Evolutionary conservation across 129 eudicot species (phyloP), one percentile per base, ranked within the genome.

Genomic region (Sambucus nigra): DNA sequence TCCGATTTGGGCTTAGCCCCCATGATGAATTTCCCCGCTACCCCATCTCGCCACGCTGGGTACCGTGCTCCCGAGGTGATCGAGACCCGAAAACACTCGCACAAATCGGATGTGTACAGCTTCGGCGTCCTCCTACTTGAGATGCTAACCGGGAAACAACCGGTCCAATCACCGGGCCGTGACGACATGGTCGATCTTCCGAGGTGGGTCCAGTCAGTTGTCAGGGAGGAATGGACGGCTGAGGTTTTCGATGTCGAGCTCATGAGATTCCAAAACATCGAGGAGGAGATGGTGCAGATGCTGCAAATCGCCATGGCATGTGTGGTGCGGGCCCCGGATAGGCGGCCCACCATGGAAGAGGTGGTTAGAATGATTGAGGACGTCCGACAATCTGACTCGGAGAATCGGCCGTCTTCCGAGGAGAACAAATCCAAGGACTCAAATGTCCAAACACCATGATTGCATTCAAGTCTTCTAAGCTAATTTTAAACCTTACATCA

Each of bases 211-310:
- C 92, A 81, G 69, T 86, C 95, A 2, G 95, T 86, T n/a, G 95
- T 86, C 23, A 68, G 95, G 46, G 95, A 86, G 66, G 95, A 86
- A 50, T 86, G 95, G 95, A 86, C 95, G 4, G 92, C 95, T 4
- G 95, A 86, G 65, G 95, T 86, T 17, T 86, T 86, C 44, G 95
- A 86, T 28, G 92, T 81, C 2, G 87, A 81, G 64, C 69, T 86
- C 51, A 72, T 86, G 92, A 75, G 71, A 28, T 81, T 75, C 27
- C 84, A 78, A 45, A 78, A 86, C 56, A 86, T 78, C 22, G 95
- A 86, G 56, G 95, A 81, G 29, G 95, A 86, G 69, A 86, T 86
- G 95, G 95, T 86, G 47, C 95, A 86, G 68, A 86, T 86, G 95
- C 71, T 86, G 61, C 95, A 86, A 64, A 86, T 86, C 52, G 95